Percentiles rank a stretch among this genome's conserved stretches.
Evolutionary conservation across 768 basidiomycete species (phyloP).

Genomic region (Auriscalpium orientale): DNA sequence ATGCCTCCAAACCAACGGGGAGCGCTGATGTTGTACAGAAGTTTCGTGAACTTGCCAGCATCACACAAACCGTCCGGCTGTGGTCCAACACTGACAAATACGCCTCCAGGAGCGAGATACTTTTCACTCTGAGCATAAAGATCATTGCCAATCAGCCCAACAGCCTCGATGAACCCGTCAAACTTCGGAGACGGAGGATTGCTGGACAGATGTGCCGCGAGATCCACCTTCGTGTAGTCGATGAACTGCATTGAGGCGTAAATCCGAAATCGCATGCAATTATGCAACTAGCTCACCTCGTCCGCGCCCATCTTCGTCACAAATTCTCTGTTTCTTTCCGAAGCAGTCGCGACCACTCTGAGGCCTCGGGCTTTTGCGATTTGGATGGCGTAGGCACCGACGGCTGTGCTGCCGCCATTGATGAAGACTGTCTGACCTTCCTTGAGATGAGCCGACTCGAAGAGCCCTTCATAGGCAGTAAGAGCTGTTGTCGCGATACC

Average conservation of each 20-base stretch:
- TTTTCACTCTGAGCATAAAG: conserved; percentile 43
- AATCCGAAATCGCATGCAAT: neutral
- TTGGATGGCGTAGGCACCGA: conserved; percentile 67
- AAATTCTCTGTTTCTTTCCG: conserved; percentile 49
- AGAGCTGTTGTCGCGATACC: conserved; percentile 50
- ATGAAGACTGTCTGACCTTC: conserved; percentile 53
- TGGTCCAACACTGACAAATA: conserved; percentile 48
- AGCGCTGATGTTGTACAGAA: conserved; percentile 12
- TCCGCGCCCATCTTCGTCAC: conserved; percentile 60
- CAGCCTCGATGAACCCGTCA: conserved; percentile 54
- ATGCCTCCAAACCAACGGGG: conserved; percentile 51
- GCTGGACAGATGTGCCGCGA: conserved; percentile 37
- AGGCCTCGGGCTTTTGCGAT: conserved; percentile 60
- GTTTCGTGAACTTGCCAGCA: conserved; percentile 2
- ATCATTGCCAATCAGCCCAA: conserved; percentile 36
- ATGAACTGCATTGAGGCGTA: conserved; percentile 31
- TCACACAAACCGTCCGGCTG: conserved; percentile 21
- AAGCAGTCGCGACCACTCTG: conserved; percentile 51
- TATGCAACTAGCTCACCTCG: conserved; percentile 31
- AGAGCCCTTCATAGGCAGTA: conserved; percentile 53
- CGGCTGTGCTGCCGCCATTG: conserved; percentile 63
- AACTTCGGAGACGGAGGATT: conserved; percentile 44
- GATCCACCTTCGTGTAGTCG: conserved; percentile 49
- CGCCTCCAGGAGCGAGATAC: conserved; percentile 47
- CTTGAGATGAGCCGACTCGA: conserved; percentile 35